Conservation (phyloP, 2,329 filamentous ascomycete species). For the Penicillium sp. region DNA sequence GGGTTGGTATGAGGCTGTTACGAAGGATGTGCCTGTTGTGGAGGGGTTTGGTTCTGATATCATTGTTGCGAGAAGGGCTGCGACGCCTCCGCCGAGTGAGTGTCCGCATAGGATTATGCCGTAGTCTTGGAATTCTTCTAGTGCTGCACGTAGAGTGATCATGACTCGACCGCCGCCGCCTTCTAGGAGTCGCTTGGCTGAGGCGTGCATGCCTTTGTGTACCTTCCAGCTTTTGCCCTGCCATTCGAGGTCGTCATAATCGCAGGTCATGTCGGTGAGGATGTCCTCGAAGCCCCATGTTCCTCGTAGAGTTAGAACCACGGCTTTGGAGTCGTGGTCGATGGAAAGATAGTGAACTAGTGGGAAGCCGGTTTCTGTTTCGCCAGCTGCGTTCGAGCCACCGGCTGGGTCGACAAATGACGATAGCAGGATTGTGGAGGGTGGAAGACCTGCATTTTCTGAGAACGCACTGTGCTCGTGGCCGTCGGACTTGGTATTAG, state of each 20-base stretch:
- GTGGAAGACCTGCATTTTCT: conserved; percentile 44
- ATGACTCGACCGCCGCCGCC: conserved; percentile 66
- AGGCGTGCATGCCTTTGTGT: conserved; percentile 72
- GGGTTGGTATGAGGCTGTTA: conserved; percentile 53
- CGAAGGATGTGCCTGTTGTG: conserved; percentile 56
- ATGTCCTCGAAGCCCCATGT: conserved; percentile 73
- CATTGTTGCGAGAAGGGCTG: conserved; percentile 68
- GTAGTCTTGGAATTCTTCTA: conserved; percentile 67
- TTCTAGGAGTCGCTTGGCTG: conserved; percentile 64
- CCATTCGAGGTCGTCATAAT: conserved; percentile 63
- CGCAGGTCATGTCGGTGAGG: conserved; percentile 70
- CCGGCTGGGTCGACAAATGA: conserved; percentile 70
- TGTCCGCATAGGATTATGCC: conserved; percentile 68
- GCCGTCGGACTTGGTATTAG: conserved; percentile 33
- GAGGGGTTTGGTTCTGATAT: conserved; percentile 60
- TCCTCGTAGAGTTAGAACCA: conserved; percentile 70
- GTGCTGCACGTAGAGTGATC: conserved; percentile 62
- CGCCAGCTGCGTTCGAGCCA: conserved; percentile 62
- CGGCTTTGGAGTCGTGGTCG: conserved; percentile 68
- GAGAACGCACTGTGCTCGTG: conserved; percentile 49
- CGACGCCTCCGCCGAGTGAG: conserved; percentile 67
- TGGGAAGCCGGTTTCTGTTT: conserved; percentile 65
- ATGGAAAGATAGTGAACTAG: conserved; percentile 71
- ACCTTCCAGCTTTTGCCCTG: conserved; percentile 65
- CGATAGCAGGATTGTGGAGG: conserved; percentile 57